A percentile compares a stretch with the other conserved stretches of the same genome.
These are phyloP conservation scores for Pyrenophora tritici-repentis DNA, from an alignment of 2,329 filamentous ascomycete species.

Conservation along the genomic window DNA sequence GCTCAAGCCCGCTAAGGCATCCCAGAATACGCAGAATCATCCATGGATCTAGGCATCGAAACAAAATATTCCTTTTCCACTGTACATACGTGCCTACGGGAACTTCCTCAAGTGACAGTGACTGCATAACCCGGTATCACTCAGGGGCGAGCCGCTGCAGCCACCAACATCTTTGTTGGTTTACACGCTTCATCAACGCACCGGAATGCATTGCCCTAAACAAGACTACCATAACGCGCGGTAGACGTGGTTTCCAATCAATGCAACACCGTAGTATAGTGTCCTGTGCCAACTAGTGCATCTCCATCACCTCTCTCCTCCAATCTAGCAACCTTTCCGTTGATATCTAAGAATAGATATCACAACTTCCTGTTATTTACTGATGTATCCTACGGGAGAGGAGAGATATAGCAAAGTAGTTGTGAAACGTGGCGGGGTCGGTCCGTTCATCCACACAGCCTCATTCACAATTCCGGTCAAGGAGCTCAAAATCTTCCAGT, in stretches of 20 bases:
- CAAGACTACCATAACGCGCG: neutral
- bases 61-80: neutral
- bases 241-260: neutral
- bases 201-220: neutral
- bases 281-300: neutral
- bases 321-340: neutral
- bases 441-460: constrained; percentile 4
- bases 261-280: neutral
- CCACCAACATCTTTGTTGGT: neutral
- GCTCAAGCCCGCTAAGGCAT: neutral
- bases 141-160: neutral
- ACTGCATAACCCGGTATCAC: neutral
- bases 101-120: neutral
- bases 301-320: neutral
- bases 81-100: neutral
- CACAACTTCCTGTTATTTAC: neutral
- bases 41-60: neutral
- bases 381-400: neutral
- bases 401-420: neutral
- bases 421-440: constrained; percentile 7
- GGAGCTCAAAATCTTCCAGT: neutral
- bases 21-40: neutral
- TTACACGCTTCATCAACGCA: neutral
- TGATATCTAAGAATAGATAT: neutral
- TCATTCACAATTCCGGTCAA: neutral